Conservation (phyloP, 1,284 basidiomycete genomes). For the Cystobasidiaceae sp. region DNA sequence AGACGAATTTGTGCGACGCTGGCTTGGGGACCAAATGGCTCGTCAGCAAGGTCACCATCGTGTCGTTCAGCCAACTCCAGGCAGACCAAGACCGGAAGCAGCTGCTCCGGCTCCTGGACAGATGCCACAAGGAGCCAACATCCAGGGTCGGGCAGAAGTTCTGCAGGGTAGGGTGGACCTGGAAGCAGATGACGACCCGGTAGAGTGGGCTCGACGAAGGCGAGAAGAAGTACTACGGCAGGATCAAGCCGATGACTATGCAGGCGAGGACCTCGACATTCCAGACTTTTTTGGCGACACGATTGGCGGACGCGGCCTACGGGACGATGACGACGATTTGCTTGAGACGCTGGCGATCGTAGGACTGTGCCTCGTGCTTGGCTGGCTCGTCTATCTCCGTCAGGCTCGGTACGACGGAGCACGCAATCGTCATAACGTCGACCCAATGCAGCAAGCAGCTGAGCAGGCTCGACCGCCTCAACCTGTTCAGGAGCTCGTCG, state of each 20-base stretch:
- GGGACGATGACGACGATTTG: constrained; percentile 38
- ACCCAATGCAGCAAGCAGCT: too few relatives aligned
- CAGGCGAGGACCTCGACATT: constrained; percentile 36
- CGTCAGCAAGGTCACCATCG: constrained; percentile 16
- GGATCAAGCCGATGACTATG: constrained; percentile 28
- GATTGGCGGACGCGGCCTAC: constrained; percentile 21
- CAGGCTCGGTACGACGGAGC: constrained; percentile 32
- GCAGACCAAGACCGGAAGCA: neutral
- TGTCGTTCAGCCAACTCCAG: neutral
- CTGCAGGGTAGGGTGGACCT: constrained; percentile 13
- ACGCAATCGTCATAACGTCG: neutral
- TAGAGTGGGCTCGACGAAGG: constrained; percentile 31
- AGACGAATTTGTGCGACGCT: constrained; percentile 26
- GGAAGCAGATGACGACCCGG: constrained; percentile 33
- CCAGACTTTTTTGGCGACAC: constrained; percentile 27
- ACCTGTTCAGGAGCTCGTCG: neutral
- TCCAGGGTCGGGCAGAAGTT: constrained; percentile 11
- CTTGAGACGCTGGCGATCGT: constrained; percentile 41
- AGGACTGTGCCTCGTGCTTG: constrained; percentile 38
- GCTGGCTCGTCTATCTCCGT: constrained; percentile 41
- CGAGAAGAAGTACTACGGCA: constrained; percentile 5
- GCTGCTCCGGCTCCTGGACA: constrained; percentile 12
- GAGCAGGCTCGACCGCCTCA: too few relatives aligned
- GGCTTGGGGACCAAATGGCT: constrained; percentile 27
- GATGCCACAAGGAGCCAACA: too few relatives aligned